These are phyloP conservation scores for Periconia digitata DNA, from an alignment of 2,329 filamentous ascomycete species.

Conservation along the genomic window DNA sequence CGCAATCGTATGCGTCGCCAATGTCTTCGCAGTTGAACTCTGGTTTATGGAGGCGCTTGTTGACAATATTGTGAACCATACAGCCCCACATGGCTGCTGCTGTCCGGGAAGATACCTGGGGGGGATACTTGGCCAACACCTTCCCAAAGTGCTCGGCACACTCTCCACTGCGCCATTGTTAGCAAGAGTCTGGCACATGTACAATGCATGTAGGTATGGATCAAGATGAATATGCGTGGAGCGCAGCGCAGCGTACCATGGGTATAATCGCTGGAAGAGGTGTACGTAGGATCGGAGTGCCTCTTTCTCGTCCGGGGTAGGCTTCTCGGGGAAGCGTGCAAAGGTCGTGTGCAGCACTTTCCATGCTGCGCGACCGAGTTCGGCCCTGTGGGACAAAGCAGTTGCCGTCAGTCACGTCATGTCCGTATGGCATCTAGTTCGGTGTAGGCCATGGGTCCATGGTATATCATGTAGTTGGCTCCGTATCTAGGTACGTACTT, in stretches of 20 bases:
- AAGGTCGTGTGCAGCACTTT: slow-evolving; percentile 68
- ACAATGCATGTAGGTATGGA: slow-evolving; percentile 12
- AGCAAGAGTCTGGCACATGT: slow-evolving; percentile 25
- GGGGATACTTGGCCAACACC: slow-evolving; percentile 63
- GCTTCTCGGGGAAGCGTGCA: slow-evolving; percentile 65
- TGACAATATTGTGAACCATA: slow-evolving; percentile 68
- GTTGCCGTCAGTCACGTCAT: slow-evolving; percentile 20
- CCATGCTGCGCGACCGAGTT: slow-evolving; percentile 66
- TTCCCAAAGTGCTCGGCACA: slow-evolving; percentile 65
- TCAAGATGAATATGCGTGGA: no score
- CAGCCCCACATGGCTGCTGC: slow-evolving; percentile 68
- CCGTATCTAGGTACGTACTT: slow-evolving; percentile 56
- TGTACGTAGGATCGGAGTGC: slow-evolving; percentile 63
- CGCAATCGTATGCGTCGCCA: slow-evolving; percentile 68
- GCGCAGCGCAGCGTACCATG: slow-evolving; percentile 54
- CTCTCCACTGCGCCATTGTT: slow-evolving; percentile 55
- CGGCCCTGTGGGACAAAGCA: slow-evolving; percentile 49
- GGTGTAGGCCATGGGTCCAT: no score
- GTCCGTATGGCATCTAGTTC: slow-evolving; percentile 10
- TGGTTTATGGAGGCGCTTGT: slow-evolving; percentile 61
- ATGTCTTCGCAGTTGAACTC: slow-evolving; percentile 66
- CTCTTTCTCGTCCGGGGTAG: slow-evolving; percentile 61
- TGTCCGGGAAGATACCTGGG: slow-evolving; percentile 63
- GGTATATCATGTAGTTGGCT: no score
- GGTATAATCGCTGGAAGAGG: slow-evolving; percentile 66